Base-by-base conservation (phyloP, 495 filamentous ascomycete genomes). In the Tuber magnatum region DNA sequence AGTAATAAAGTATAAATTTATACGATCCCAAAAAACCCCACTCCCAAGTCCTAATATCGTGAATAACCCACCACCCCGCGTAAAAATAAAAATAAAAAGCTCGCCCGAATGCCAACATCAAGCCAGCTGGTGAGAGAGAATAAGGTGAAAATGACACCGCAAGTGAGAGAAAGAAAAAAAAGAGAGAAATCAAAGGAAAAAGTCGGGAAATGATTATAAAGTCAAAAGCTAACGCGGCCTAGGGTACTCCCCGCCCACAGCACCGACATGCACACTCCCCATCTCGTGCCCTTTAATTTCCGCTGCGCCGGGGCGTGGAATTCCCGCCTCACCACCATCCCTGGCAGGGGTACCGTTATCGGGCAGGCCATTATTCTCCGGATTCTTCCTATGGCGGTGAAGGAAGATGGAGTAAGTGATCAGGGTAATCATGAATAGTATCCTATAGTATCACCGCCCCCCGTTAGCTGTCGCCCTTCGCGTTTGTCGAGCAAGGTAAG, bases 321-420 rank as follows among this genome's bases (percentile, higher is more conserved):
- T 4, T 12, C 32, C 16, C 56, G 69, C 75, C 56, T 76, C 70
- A 0, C 65, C 41, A 22, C 43, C 56, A 7, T 46, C 68, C 20
- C 14, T 4, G 7, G 69, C 74, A 14, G 75, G 75, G 18, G 39
- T 74, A 12, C 75, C 75, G 65, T 76, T 73, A 22, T 69, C 32
- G 7, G 75, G 75, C 35, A 76, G 51, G 24, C 68, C n/a, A 18
- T 39, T 69, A 24, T 76, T 76, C 65, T 71, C 75, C 1, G 75
- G 75, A 35, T 70, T 76, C n/a, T 1, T 70, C 8, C 71, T 72
- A 40, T 76, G 75, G 0, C 71, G 75, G n/a, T 74, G 68, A 3
- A 76, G 75, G 39, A 70, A 74, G 68, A 76, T 74, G 20, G 75
- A 74, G 72, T 70, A 76, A 6, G 70, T 68, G 18, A 76, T 72